Base-by-base conservation (phyloP, 257 asterid genomes). In the Forsythia viridissima region DNA sequence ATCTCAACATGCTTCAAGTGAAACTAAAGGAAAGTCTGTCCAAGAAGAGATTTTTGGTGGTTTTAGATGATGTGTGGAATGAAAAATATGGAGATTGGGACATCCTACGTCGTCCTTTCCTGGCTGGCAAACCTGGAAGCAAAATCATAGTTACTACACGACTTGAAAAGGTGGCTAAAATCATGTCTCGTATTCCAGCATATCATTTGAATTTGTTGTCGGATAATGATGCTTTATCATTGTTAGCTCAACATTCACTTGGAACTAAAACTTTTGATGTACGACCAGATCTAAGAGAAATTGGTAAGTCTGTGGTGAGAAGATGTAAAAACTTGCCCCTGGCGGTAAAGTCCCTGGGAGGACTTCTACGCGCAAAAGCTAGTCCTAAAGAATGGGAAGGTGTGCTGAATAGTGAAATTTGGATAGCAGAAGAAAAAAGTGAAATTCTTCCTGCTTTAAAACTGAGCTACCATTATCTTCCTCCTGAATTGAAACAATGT, bases 341-440 rank as follows among this genome's bases (percentile, higher is more conserved):
- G 77, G 87, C 80, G 41, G 82, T 82, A 11, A 84, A 80, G 82
- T 74, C 82, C 30, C 80, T 80, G 39, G 82, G 87, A 42, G 81
- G 84, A 34, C 51, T 84, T 68, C 74, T 84, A 81, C 82, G 84
- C 55, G 65, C 76, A 43, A 77, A 83, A 46, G 8, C 12, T 6
- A 66, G 10, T 24, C 70, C 72, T 10, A 57, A 39, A 5, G 86
- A 83, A 72, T 80, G 86, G 84, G 52, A 72, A 71, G 81, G 68
- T 16, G 75, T 83, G 21, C 71, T 72, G 20, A 38, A 73, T n/a
- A 83, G 83, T 61, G 77, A 79, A 59, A 76, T 83, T 66, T 80
- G 84, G 86, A 76, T 69, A 37, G 73, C 84, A 5, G 73, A 70
- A 40, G 75, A 76, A 55, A 37, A 74, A 36, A 61, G 57, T 48